Conservation (phyloP, 176 grass and related monocot species). For the Rhynchospora pubera region DNA sequence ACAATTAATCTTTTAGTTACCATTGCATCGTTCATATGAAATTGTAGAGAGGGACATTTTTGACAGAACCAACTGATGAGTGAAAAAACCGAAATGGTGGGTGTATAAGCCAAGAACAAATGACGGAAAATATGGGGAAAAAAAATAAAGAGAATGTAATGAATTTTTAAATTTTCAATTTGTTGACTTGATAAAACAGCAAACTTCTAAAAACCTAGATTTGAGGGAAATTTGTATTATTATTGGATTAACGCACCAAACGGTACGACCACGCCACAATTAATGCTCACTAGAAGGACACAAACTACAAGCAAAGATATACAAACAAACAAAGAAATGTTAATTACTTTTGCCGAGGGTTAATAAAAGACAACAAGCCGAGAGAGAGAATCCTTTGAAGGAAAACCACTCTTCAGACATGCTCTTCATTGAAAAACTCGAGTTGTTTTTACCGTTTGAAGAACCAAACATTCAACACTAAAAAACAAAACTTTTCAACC, state of each 20-base stretch:
- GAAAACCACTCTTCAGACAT: not conserved
- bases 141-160: too few relatives aligned
- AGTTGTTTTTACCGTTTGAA: not conserved
- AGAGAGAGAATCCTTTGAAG: constrained; percentile 18
- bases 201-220: constrained; percentile 13
- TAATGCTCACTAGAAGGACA: constrained; percentile 15
- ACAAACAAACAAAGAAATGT: constrained; percentile 11
- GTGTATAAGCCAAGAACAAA: too few relatives aligned
- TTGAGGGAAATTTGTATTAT: not conserved
- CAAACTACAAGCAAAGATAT: constrained; percentile 11
- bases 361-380: constrained; percentile 24
- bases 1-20: too few relatives aligned
- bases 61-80: too few relatives aligned
- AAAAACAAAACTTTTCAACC: not conserved
- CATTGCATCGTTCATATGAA: too few relatives aligned
- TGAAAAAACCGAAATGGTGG: too few relatives aligned
- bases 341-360: not conserved
- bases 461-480: not conserved
- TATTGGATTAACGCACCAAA: constrained; percentile 22
- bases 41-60: too few relatives aligned
- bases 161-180: not conserved
- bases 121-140: not conserved
- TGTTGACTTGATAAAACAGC: constrained; percentile 7
- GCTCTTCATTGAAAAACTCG: not conserved
- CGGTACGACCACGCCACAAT: constrained; percentile 25